Percentiles rank a stretch among this genome's conserved stretches.
phyloP scores from a whole-genome alignment of 148 eudicot genomes.

The Mesembryanthemum crystallinum region DNA sequence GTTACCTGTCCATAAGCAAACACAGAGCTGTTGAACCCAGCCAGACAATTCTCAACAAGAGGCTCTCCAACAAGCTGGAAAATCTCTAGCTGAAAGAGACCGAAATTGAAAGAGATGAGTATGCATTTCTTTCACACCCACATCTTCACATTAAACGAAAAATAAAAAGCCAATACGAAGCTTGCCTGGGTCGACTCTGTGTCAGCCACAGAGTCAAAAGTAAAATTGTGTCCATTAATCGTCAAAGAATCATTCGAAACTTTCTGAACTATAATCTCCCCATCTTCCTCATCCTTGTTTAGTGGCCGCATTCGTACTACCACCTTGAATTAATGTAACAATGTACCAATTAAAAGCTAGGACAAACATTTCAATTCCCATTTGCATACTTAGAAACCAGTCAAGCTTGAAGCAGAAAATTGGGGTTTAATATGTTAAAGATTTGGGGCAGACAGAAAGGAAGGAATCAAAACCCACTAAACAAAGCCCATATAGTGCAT shows the following conservation, averaged over 20 bases:
- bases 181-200: constrained; percentile 80
- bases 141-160: neutral
- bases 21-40: constrained; percentile 95
- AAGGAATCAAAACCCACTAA: no score
- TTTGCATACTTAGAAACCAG: neutral
- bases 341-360: constrained; percentile 1
- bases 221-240: constrained; percentile 65
- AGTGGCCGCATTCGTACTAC: constrained; percentile 84
- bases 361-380: neutral
- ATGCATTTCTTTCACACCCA: constrained; percentile 3
- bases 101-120: constrained; percentile 17
- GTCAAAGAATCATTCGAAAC: constrained; percentile 67
- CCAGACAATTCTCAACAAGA: constrained; percentile 92
- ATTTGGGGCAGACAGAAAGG: neutral
- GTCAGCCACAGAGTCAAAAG: constrained; percentile 89
- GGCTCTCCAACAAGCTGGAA: constrained; percentile 94
- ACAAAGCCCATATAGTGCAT: no score
- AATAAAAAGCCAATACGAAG: neutral
- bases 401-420: neutral
- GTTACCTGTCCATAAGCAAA: constrained; percentile 98
- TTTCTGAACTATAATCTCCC: constrained; percentile 70
- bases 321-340: constrained; percentile 44
- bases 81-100: constrained; percentile 62
- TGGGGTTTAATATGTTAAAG: neutral
- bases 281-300: constrained; percentile 70